Percentiles rank a stretch among this genome's conserved stretches.
phyloP scores from a whole-genome alignment of 768 basidiomycete species.

The Lactarius vividus region DNA sequence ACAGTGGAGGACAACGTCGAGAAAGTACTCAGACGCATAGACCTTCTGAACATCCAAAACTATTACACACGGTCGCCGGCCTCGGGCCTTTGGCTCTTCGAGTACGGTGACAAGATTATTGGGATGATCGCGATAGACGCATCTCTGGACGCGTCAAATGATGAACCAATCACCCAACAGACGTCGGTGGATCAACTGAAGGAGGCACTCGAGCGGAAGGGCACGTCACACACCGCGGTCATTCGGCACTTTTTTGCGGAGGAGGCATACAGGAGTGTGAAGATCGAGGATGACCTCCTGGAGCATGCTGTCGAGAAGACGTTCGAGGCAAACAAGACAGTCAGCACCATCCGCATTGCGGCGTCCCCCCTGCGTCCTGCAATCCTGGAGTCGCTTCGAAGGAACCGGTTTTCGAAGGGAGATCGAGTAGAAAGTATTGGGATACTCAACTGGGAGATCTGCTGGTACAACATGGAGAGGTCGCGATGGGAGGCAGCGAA shows the following conservation, averaged over 20 bases:
- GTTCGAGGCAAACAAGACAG: conserved; percentile 45
- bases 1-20: conserved; percentile 57
- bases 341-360: conserved; percentile 46
- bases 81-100: conserved; percentile 70
- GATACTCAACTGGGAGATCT: conserved; percentile 55
- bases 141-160: conserved; percentile 40
- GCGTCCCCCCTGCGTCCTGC: conserved; percentile 56
- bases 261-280: conserved; percentile 53
- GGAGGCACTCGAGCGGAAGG: conserved; percentile 30
- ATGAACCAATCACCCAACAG: conserved; percentile 31
- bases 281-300: conserved; percentile 65
- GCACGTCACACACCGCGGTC: conserved; percentile 50
- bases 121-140: conserved; percentile 74
- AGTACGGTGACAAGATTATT: conserved; percentile 54
- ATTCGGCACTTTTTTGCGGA: conserved; percentile 78
- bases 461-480: conserved; percentile 43
- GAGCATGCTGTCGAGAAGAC: conserved; percentile 54
- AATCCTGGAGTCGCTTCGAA: conserved; percentile 42
- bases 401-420: conserved; percentile 49
- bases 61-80: conserved; percentile 61
- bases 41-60: conserved; percentile 49
- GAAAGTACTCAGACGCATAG: conserved; percentile 50
- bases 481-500: conserved; percentile 41
- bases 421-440: conserved; percentile 48
- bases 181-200: conserved; percentile 25